Evolutionary conservation across 441 rosid species (phyloP), one percentile per base, ranked within the genome.

Genomic region (Metrosideros polymorpha): DNA sequence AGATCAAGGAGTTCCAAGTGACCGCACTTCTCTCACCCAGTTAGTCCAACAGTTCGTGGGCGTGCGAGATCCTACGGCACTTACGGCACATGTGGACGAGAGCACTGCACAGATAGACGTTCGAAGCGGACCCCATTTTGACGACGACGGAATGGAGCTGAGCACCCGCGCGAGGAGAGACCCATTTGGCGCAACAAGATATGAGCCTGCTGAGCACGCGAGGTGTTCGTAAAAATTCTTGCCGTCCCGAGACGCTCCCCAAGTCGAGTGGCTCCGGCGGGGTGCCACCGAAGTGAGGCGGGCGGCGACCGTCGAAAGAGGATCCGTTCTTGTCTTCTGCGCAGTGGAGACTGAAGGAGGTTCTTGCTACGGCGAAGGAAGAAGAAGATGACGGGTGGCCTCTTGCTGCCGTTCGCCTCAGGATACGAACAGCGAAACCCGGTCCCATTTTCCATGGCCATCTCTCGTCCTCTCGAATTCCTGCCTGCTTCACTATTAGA

Each of bases 81-180:
- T 90, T 89, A 0, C 86, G 87, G 29, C 91, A 89, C 90, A 90
- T 35, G 52, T 59, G 85, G 45, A 92, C 87, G 29, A 89, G 86
- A 56, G 93, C 91, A 63, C 87, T 87, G 76, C 83, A 85, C 84
- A 92, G 15, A 45, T 84, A 87, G 54, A 88, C 83, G 76, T 92
- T 89, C 59, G 92, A 89, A 76, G 83, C 15, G 27, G 86, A 83
- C 85, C 92, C 91, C 89, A 39, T 53, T 83, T 89, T 91, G 45
- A 90, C 39, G 82, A 86, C 66, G 18, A 82, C 25, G 5, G 92
- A 86, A 84, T 89, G 93, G 49, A 89, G 42, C 61, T 87, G 91
- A 87, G 82, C 32, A 4, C 91, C 93, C 61, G 85, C 25, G 24
- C 61, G 52, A 59, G 86, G 53, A 51, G 32, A 86, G 29, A 32